A percentile compares a stretch with the other conserved stretches of the same genome.
Evolutionary conservation across 1,284 basidiomycete genomes (phyloP).

Genomic region (Stygiomarasmius scandens): DNA sequence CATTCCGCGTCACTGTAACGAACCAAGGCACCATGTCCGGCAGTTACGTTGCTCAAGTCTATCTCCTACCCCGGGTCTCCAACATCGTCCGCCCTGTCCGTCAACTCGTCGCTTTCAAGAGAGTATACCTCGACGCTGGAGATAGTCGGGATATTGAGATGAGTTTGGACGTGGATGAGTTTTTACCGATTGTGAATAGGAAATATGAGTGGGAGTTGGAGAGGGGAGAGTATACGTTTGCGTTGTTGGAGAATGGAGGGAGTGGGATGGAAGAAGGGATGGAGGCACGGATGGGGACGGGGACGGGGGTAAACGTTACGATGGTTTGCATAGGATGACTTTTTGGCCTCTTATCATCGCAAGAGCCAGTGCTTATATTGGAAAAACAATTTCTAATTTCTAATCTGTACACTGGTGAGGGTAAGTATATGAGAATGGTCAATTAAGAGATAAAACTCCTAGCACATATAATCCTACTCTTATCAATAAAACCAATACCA

Average conservation of each 20-base stretch:
- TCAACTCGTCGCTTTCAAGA: constrained; percentile 31
- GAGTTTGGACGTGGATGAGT: constrained; percentile 28
- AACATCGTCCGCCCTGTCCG: constrained; percentile 25
- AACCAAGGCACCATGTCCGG: constrained; percentile 27
- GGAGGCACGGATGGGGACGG: constrained; percentile 19
- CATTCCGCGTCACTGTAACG: constrained; percentile 27
- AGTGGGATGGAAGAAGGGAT: no score
- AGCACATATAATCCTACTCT: no score
- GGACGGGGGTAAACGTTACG: constrained; percentile 24
- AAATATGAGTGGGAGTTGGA: constrained; percentile 30
- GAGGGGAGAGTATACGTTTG: constrained; percentile 30
- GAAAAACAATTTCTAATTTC: no score
- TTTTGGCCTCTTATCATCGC: no score
- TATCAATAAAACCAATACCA: no score
- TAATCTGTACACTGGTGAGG: no score
- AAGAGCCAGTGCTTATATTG: no score
- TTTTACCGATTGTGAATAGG: constrained; percentile 27
- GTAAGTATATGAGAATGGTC: no score
- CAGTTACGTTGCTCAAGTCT: constrained; percentile 31
- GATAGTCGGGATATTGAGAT: constrained; percentile 25
- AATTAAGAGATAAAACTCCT: no score
- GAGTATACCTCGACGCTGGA: constrained; percentile 29
- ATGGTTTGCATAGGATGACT: constrained; percentile 23
- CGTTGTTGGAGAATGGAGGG: constrained; percentile 27
- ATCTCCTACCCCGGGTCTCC: constrained; percentile 30